Evolutionary conservation across 306 rosid genomes (phyloP).

Genomic region (Inga oerstediana): DNA sequence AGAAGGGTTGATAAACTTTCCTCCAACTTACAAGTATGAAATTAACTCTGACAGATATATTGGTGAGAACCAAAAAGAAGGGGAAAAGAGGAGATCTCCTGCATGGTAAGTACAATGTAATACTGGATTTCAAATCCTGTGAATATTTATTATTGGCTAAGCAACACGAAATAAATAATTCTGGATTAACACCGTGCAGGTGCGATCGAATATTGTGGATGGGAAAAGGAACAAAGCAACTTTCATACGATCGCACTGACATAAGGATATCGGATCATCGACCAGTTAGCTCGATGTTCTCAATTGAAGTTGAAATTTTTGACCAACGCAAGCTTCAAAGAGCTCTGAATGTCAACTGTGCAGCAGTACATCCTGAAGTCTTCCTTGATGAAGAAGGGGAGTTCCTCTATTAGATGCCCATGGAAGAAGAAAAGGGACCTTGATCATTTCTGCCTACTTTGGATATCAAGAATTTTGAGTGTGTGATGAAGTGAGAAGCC

Average conservation of each 20-base stretch:
- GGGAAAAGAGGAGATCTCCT: slow-evolving; percentile 91
- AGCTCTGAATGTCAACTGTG: slow-evolving; percentile 66
- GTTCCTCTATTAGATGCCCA: slow-evolving; percentile 4
- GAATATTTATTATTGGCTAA: background rate
- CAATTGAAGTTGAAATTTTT: slow-evolving; percentile 83
- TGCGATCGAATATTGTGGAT: slow-evolving; percentile 89
- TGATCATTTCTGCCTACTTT: background rate
- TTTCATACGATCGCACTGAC: slow-evolving; percentile 67
- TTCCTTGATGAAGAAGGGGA: slow-evolving; percentile 57
- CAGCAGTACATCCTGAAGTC: slow-evolving; percentile 68
- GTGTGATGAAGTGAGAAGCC: slow-evolving; percentile 31
- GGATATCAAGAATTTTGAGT: slow-evolving; percentile 34
- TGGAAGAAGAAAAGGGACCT: background rate
- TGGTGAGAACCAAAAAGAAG: slow-evolving; percentile 79
- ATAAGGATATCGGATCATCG: slow-evolving; percentile 77
- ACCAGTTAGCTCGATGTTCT: slow-evolving; percentile 76
- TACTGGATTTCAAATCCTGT: background rate
- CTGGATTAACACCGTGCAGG: slow-evolving; percentile 52
- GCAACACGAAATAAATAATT: slow-evolving; percentile 10
- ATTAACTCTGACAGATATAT: slow-evolving; percentile 69
- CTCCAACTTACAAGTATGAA: slow-evolving; percentile 95
- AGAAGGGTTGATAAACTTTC: slow-evolving; percentile 78
- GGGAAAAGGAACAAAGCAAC: slow-evolving; percentile 84
- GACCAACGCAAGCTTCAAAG: slow-evolving; percentile 76
- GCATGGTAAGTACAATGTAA: slow-evolving; percentile 65